Evolutionary conservation across 371 early-diverging fungal species (phyloP), one percentile per base, ranked within the genome.

Genomic region (Lichtheimia ramosa): DNA sequence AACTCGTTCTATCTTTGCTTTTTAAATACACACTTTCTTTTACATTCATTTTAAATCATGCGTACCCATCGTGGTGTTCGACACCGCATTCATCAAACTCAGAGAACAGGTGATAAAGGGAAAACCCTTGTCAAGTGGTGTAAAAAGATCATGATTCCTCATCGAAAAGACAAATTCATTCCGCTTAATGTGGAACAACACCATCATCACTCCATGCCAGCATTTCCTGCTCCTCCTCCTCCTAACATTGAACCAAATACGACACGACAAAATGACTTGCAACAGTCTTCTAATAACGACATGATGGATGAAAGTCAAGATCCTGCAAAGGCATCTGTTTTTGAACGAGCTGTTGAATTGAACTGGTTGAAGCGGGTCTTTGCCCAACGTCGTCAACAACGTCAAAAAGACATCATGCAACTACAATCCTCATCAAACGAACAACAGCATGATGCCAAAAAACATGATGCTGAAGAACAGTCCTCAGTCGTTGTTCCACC

Each of bases 341-440:
- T 55, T 24, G 56, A 55, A 16, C 56, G 56, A 18, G 42, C 43
- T 24, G 21, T 23, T 6, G 56, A 55, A 12, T 43, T n/a, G 14
- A 25, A 43, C 23, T 41, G 43, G 21, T 55, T 8, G 41, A 55
- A 43, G 42, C 40, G 24, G 43, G 24, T 5, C 41, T 55, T 34
- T 34, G 34, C 34, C 34, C 34, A 34, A 34, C 34, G 34, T 34
- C 34, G 34, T 8, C 34, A 34, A 34, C 34, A 34, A 34, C 34
- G 34, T 4, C 27, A 27, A 27, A 3, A 7, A 34, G 34, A 34
- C 10, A 34, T 34, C 34, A 10, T 34, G 10, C 6, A 34, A 6
- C 6, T 34, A 10, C 34, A 8, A 8, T 34, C 34, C 0, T 34
- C 34, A 5, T 10, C 10, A 8, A 34, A 34, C 10, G 34, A 34